phyloP scores from a whole-genome alignment of 2,329 filamentous ascomycete species.

The Alternaria arbusti region DNA sequence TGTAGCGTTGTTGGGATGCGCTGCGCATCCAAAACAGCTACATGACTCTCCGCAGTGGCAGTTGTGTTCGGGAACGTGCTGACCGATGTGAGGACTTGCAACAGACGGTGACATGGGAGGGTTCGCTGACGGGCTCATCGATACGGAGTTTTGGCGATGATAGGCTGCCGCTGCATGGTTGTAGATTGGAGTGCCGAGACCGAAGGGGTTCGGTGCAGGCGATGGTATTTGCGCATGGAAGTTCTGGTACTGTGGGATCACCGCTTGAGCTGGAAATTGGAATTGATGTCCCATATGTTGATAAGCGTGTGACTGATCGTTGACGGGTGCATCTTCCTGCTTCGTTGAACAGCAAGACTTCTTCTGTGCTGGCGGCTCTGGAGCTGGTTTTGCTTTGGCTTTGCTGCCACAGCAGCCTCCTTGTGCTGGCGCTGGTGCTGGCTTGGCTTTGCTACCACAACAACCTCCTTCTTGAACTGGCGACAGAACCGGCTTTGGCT shows the following conservation, averaged over 20 bases:
- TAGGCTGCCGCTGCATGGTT: conserved; percentile 41
- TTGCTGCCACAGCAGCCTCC: conserved; percentile 39
- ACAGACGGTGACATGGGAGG: conserved; percentile 28
- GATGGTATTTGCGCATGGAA: conserved; percentile 22
- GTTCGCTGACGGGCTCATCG: conserved; percentile 25
- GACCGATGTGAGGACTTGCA: conserved; percentile 37
- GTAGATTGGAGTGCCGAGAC: conserved; percentile 43
- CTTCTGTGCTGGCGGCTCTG: conserved; percentile 13
- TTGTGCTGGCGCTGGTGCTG: conserved; percentile 14
- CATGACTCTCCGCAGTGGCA: conserved; percentile 72
- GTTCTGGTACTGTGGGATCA: conserved; percentile 26
- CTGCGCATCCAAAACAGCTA: conserved; percentile 71
- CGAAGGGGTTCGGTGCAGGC: conserved; percentile 28
- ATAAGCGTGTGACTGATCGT: conserved; percentile 8
- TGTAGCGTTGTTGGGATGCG: conserved; percentile 71
- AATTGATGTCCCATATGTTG: conserved; percentile 25
- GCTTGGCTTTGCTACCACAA: conserved; percentile 36
- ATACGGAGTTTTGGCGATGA: conserved; percentile 43
- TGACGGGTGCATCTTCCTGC: conserved; percentile 11
- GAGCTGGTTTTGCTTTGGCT: conserved; percentile 25
- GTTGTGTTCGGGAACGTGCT: conserved; percentile 51
- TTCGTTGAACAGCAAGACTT: conserved; percentile 44
- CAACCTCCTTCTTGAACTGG: conserved; percentile 33
- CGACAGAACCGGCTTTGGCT: conserved; percentile 31
- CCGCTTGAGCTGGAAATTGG: conserved; percentile 30